A percentile compares a stretch with the other conserved stretches of the same genome.
These are phyloP conservation scores for Coemansia sp. DNA, from an alignment of 192 early-diverging fungal genomes.

Conservation along the genomic window DNA sequence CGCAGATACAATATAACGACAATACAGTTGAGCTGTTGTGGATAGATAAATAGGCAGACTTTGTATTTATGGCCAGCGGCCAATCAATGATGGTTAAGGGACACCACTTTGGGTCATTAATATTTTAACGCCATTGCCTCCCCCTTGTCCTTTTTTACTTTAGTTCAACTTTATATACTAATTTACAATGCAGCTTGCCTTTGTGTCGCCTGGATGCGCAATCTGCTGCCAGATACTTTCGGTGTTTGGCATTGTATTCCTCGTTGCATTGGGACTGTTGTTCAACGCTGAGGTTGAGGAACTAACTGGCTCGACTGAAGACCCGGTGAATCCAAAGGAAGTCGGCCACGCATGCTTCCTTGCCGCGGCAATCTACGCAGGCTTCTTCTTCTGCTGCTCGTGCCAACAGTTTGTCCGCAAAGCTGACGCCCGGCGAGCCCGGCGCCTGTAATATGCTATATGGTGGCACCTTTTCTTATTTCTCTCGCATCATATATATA, in stretches of 20 bases:
- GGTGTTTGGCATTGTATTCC: slow-evolving; percentile 52
- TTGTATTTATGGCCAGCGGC: background rate
- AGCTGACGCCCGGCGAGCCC: slow-evolving; percentile 41
- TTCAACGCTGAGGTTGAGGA: slow-evolving; percentile 53
- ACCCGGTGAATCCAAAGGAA: slow-evolving; percentile 54
- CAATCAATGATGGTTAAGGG: background rate
- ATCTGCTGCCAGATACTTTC: slow-evolving; percentile 53
- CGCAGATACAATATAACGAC: no score
- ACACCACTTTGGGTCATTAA: background rate
- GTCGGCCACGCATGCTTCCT: slow-evolving; percentile 54
- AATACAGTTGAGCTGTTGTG: no score
- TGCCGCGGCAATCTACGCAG: slow-evolving; percentile 50
- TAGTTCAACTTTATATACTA: background rate
- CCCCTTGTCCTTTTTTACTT: no score
- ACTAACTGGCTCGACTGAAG: slow-evolving; percentile 50
- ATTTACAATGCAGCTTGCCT: slow-evolving; percentile 48
- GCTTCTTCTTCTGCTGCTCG: slow-evolving; percentile 53
- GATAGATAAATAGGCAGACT: background rate
- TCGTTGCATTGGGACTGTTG: slow-evolving; percentile 49
- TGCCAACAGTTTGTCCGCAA: slow-evolving; percentile 50
- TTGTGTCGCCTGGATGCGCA: slow-evolving; percentile 55
- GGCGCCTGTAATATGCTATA: slow-evolving; percentile 25
- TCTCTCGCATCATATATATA: background rate
- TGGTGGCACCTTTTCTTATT: background rate
- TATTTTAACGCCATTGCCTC: no score